phyloP scores from a whole-genome alignment of 768 basidiomycete genomes.

The Candolleomyces aberdarensis region DNA sequence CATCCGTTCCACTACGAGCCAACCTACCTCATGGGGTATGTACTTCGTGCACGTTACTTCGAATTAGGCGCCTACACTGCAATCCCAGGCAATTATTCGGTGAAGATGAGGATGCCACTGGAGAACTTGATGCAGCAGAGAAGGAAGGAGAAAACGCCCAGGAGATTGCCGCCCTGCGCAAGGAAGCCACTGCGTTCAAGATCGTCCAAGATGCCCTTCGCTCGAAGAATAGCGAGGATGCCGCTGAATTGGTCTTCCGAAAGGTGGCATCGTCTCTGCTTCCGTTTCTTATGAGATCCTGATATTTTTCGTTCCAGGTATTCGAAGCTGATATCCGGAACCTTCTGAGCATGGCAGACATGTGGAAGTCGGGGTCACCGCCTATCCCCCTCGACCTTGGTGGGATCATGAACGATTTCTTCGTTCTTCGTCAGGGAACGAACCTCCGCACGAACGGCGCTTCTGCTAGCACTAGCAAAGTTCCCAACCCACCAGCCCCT shows the following conservation, averaged over 20 bases:
- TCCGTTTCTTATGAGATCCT: not conserved
- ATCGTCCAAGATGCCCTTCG: conserved; percentile 62
- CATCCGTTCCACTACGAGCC: conserved; percentile 93
- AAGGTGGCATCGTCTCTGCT: conserved; percentile 52
- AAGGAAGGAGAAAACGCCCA: conserved; percentile 91
- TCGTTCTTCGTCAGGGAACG: conserved; percentile 35
- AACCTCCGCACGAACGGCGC: conserved; percentile 23
- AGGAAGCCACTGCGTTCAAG: conserved; percentile 86
- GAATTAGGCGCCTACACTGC: conserved; percentile 3
- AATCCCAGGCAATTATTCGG: conserved; percentile 83
- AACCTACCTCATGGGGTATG: conserved; percentile 91
- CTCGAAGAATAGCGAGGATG: conserved; percentile 32
- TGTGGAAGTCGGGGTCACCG: conserved; percentile 92
- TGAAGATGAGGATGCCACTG: conserved; percentile 79
- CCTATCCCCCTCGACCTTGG: conserved; percentile 84
- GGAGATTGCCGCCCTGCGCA: conserved; percentile 89
- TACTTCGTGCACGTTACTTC: conserved; percentile 7
- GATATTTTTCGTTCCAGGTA: conserved; percentile 49
- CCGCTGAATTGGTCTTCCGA: conserved; percentile 73
- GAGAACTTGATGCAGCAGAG: conserved; percentile 89
- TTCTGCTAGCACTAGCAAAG: conserved; percentile 15
- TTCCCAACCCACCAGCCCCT: not conserved
- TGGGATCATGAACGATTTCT: conserved; percentile 63
- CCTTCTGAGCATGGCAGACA: conserved; percentile 89
- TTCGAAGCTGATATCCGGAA: conserved; percentile 87